A percentile compares a stretch with the other conserved stretches of the same genome.
Evolutionary conservation across 495 filamentous ascomycete genomes (phyloP).

Genomic region (Neurospora sublineolata): DNA sequence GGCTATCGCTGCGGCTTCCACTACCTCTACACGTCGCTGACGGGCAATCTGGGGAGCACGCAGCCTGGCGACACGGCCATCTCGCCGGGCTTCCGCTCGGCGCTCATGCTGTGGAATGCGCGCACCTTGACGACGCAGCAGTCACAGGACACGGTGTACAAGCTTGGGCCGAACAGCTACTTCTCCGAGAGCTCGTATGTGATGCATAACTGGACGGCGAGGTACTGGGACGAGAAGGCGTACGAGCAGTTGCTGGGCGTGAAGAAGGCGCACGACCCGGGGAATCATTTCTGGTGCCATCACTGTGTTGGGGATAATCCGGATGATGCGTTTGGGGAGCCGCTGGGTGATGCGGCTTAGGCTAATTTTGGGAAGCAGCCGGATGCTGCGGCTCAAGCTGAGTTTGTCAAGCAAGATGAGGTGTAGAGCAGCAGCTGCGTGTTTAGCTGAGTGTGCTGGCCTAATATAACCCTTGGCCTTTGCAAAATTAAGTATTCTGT

Average conservation of each 20-base stretch:
- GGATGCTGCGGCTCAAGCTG: not conserved
- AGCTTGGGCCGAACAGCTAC: not conserved
- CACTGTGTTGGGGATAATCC: not conserved
- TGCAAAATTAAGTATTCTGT: not conserved
- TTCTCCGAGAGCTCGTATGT: not conserved
- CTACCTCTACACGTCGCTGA: conserved; percentile 2
- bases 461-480: not conserved
- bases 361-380: not conserved
- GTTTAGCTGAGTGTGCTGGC: not conserved
- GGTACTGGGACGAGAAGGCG: not conserved
- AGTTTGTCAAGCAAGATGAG: not conserved
- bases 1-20: conserved; percentile 1
- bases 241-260: not conserved
- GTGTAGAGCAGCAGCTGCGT: not conserved
- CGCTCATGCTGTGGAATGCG: not conserved
- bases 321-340: not conserved
- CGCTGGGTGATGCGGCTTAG: not conserved
- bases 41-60: conserved; percentile 1
- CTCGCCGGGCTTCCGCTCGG: not conserved
- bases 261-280: not conserved
- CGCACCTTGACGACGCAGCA: not conserved
- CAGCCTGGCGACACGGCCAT: not conserved
- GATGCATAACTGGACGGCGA: not conserved
- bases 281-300: not conserved
- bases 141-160: not conserved